phyloP scores from a whole-genome alignment of 176 grass and related monocot species.

The Thalia dealbata region DNA sequence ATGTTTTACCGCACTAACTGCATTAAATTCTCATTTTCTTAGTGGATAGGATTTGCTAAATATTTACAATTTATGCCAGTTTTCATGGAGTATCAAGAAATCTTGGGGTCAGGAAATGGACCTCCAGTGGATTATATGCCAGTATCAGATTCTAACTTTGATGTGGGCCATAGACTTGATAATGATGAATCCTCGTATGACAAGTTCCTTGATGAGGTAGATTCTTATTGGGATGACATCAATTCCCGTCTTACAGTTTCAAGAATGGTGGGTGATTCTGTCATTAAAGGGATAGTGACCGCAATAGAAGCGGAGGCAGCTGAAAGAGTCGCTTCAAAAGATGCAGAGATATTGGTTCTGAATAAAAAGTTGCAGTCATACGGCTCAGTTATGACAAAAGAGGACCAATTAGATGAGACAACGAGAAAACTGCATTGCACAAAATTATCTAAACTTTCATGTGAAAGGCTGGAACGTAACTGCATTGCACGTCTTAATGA shows the following conservation, averaged over 20 bases:
- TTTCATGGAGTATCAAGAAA: slow-evolving; percentile 5
- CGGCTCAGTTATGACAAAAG: not conserved
- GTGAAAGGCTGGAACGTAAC: not conserved
- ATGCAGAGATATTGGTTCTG: slow-evolving; percentile 37
- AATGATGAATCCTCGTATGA: slow-evolving; percentile 12
- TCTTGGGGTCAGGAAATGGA: not conserved
- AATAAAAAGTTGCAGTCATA: slow-evolving; percentile 28
- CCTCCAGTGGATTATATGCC: not conserved
- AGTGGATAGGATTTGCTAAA: not conserved
- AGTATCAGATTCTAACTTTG: slow-evolving; percentile 1
- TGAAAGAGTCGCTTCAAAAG: slow-evolving; percentile 29
- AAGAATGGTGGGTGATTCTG: slow-evolving; percentile 28
- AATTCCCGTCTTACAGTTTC: slow-evolving; percentile 26
- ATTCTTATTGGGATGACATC: slow-evolving; percentile 33
- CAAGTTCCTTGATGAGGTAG: slow-evolving; percentile 28
- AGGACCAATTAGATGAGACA: not conserved
- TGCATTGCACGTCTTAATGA: not conserved
- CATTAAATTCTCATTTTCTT: not conserved
- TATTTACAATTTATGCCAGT: not conserved
- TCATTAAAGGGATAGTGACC: slow-evolving; percentile 36
- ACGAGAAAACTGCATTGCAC: too few relatives aligned
- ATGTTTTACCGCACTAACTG: not conserved
- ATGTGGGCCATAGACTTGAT: slow-evolving; percentile 15
- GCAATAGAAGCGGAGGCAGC: slow-evolving; percentile 29
- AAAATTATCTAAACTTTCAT: too few relatives aligned